These are phyloP conservation scores for Pyrenula aspistea DNA, from an alignment of 495 filamentous ascomycete species.

Conservation along the genomic window DNA sequence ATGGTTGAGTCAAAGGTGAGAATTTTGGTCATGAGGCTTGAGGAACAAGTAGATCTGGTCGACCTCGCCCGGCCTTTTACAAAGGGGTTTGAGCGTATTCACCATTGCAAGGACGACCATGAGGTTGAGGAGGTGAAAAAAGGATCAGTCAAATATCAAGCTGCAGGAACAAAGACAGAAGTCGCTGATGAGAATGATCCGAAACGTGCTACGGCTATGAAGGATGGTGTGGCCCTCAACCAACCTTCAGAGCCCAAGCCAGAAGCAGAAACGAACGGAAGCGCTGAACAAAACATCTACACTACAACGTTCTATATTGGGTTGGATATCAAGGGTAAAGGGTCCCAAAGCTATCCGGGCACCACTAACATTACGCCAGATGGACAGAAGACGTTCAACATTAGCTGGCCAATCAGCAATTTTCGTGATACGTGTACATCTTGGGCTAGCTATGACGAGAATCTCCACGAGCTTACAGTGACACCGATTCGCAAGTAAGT, in stretches of 20 bases:
- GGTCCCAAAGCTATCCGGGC: conserved; percentile 6
- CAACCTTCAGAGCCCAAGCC: conserved; percentile 16
- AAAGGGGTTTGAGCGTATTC: conserved; percentile 76
- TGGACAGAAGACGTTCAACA: conserved; percentile 39
- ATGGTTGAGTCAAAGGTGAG: conserved; percentile 88
- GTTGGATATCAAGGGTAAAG: conserved; percentile 43
- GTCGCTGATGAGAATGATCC: conserved; percentile 46
- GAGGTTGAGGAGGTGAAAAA: conserved; percentile 58
- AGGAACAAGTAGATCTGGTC: conserved; percentile 55
- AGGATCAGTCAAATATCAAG: conserved; percentile 58
- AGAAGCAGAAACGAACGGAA: conserved; percentile 21
- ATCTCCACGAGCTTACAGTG: conserved; percentile 54
- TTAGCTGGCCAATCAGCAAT: conserved; percentile 60
- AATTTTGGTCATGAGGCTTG: conserved; percentile 67
- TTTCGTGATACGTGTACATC: conserved; percentile 61
- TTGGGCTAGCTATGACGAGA: conserved; percentile 53
- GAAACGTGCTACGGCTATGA: conserved; percentile 36
- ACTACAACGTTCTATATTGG: conserved; percentile 87
- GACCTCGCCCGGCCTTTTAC: conserved; percentile 83
- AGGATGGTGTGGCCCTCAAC: conserved; percentile 27
- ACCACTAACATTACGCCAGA: conserved; percentile 24
- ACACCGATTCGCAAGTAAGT: conserved; percentile 68
- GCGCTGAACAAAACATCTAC: conserved; percentile 44
- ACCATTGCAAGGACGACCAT: conserved; percentile 57
- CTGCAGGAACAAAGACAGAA: conserved; percentile 45